Percentiles rank a stretch among this genome's conserved stretches.
phyloP scores from a whole-genome alignment of 768 basidiomycete species.

The Mycena leptocephala region DNA sequence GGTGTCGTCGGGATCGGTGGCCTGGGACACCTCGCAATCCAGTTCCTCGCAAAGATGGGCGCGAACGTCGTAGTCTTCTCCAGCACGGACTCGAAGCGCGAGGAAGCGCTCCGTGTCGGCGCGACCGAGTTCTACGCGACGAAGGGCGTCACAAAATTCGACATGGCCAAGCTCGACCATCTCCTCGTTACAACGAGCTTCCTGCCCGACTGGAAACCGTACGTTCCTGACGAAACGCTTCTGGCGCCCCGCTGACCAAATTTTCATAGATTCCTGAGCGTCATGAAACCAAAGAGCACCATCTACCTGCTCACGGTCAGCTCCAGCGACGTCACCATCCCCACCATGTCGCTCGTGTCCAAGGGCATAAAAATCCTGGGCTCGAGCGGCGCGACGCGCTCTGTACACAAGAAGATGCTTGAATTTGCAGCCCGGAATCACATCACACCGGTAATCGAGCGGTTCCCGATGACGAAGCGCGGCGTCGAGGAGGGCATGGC shows the following conservation, averaged over 20 bases:
- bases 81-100: slow-evolving; percentile 49
- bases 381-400: slow-evolving; percentile 25
- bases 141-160: slow-evolving; percentile 42
- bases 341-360: neutral
- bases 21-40: slow-evolving; percentile 56
- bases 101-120: slow-evolving; percentile 50
- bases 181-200: slow-evolving; percentile 33
- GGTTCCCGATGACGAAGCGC: slow-evolving; percentile 48
- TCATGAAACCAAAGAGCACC: slow-evolving; percentile 5
- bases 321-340: neutral
- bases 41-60: slow-evolving; percentile 58
- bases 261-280: slow-evolving; percentile 5
- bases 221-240: too few relatives aligned
- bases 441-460: slow-evolving; percentile 46
- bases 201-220: slow-evolving; percentile 20
- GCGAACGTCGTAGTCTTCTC: slow-evolving; percentile 56
- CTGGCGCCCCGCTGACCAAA: too few relatives aligned
- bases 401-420: slow-evolving; percentile 43
- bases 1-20: slow-evolving; percentile 55
- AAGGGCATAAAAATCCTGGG: slow-evolving; percentile 29
- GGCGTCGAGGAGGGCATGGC: slow-evolving; percentile 40
- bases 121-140: slow-evolving; percentile 55
- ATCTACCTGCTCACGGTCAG: slow-evolving; percentile 14
- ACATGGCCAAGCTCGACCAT: slow-evolving; percentile 44
- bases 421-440: slow-evolving; percentile 49